phyloP scores from a whole-genome alignment of 805 yeast genomes.

The Yamadazyma olivae region DNA sequence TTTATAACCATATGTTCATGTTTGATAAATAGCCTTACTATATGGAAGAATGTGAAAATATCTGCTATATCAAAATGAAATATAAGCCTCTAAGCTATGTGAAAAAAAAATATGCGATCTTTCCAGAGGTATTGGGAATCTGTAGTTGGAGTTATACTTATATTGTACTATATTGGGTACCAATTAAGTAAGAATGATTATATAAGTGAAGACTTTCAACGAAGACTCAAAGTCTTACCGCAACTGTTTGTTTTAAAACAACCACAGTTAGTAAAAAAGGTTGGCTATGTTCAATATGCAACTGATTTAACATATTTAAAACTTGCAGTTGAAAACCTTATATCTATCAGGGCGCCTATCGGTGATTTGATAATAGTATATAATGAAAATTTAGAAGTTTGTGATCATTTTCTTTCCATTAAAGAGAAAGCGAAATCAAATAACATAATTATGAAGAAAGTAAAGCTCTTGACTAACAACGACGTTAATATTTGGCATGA shows the following conservation, averaged over 20 bases:
- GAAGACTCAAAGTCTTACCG: conserved; percentile 21
- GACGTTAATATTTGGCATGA: conserved; percentile 37
- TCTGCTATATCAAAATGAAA: too few species aligned
- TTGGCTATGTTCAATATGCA: conserved; percentile 62
- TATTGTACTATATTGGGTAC: conserved; percentile 18
- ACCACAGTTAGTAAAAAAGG: conserved; percentile 17
- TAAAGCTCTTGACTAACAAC: conserved; percentile 9
- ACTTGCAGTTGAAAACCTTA: conserved; percentile 46
- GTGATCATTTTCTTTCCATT: conserved; percentile 13
- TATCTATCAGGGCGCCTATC: conserved; percentile 31
- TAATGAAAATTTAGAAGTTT: conserved; percentile 14
- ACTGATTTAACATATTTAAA: conserved; percentile 51
- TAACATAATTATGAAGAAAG: conserved; percentile 24
- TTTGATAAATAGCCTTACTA: too few species aligned
- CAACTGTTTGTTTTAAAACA: conserved; percentile 17
- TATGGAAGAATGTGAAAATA: too few species aligned
- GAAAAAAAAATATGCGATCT: too few species aligned
- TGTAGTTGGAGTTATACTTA: conserved; percentile 18
- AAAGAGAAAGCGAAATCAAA: conserved; percentile 13
- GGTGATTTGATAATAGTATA: conserved; percentile 46
- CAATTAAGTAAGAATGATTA: conserved; percentile 15
- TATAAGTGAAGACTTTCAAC: conserved; percentile 13
- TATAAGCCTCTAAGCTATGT: too few species aligned
- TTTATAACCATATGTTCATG: too few species aligned
- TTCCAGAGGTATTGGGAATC: conserved; percentile 19